Base-by-base conservation (phyloP, 2,329 filamentous ascomycete genomes). In the Cylindrodendrum hubeiense region DNA sequence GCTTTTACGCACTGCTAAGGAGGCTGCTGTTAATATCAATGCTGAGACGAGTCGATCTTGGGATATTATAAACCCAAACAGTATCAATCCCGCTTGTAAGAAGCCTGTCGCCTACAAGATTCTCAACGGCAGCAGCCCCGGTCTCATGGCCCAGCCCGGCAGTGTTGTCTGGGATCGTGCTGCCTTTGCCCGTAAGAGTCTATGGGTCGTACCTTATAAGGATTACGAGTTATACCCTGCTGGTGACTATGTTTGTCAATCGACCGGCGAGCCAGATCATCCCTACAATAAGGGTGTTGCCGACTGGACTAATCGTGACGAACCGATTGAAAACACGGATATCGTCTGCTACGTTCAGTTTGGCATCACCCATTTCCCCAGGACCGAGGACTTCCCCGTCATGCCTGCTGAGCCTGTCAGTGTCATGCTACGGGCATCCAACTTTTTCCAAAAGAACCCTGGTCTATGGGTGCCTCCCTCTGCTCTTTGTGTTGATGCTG, bases 71-170 rank as follows among this genome's bases (percentile, higher is more conserved):
- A 97, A 98, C 80, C 91, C 91, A 70, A 92, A 86, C 82, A 94
- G 91, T 78, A 77, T 96, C 47, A 94, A 97, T 79, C 91, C 92
- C 0, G 91, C 95, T 81, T 94, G 91, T 80, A 90, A 93, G 78
- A 97, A 96, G 81, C 93, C 94, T 0, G 90, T 91, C 0, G 90
- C 88, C 53, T 98, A 97, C 81, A 97, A 97, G 84, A 89, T 98
- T 2, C 93, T 97, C 56, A 96, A 93, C 78, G 87, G 94, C 54
- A 95, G 97, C 76, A 91, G 95, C 0, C 92, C 95, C 0, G 81
- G 84, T 1, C 82, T 98, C 8, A 82, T 98, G 10, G 94, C 95
- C n/a, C 96, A 94, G 81, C 89, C 92, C 62, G 91, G 91, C 3
- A 90, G 93, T 4, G 79, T 98, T 28, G 94, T 97, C 6, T 95